Evolutionary conservation across 345 rosid genomes (phyloP).

Genomic region (Boechera stricta): DNA sequence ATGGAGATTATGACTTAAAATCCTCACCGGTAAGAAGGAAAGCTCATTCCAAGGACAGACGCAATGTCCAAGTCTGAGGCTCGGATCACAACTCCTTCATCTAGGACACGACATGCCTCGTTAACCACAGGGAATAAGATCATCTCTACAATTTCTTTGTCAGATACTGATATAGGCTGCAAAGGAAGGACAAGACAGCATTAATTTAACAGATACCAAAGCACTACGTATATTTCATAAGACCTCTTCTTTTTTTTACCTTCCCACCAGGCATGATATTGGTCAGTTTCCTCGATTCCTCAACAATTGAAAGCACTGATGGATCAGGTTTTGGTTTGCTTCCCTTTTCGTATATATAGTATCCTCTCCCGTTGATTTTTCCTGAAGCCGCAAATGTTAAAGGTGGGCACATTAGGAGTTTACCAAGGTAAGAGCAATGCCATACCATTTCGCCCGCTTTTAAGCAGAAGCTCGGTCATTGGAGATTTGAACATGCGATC

Average conservation of each 20-base stretch:
- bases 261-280: conserved; percentile 92
- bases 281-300: conserved; percentile 69
- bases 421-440: conserved; percentile 12
- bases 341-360: conserved; percentile 81
- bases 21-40: conserved; percentile 90
- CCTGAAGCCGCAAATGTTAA: conserved; percentile 51
- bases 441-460: conserved; percentile 84
- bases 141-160: conserved; percentile 89
- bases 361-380: conserved; percentile 88
- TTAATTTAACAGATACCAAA: not conserved
- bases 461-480: conserved; percentile 67
- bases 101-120: conserved; percentile 88
- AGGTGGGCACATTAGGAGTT: conserved; percentile 1
- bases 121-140: conserved; percentile 88
- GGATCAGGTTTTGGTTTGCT: conserved; percentile 85
- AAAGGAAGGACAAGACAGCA: conserved; percentile 1
- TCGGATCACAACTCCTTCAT: conserved; percentile 82
- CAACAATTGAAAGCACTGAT: conserved; percentile 69
- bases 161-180: conserved; percentile 80
- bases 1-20: conserved; percentile 16
- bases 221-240: not conserved
- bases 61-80: conserved; percentile 91
- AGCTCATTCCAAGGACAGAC: conserved; percentile 97
- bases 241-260: conserved; percentile 52
- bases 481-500: conserved; percentile 71